Evolutionary conservation across 345 rosid genomes (phyloP).

Genomic region (Alliaria petiolata): DNA sequence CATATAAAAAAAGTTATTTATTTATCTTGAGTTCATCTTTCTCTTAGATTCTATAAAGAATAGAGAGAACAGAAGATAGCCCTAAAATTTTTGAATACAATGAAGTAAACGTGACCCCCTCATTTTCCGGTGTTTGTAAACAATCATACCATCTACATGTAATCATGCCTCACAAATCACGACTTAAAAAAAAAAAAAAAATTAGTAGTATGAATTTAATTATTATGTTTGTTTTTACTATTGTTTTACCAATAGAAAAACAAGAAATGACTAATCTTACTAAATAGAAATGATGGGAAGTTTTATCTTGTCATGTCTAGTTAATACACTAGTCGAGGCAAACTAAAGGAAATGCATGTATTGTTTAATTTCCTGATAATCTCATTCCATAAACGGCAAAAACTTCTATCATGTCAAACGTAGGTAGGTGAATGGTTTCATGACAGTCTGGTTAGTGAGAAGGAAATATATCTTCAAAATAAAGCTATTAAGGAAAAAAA

Average conservation of each 20-base stretch:
- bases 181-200: not conserved
- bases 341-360: not conserved
- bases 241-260: not conserved
- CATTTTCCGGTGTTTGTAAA: conserved; percentile 5
- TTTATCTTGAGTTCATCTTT: too few relatives aligned
- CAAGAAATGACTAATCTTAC: not conserved
- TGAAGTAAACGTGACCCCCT: conserved; percentile 21
- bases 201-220: not conserved
- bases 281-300: not conserved
- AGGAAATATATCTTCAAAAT: not conserved
- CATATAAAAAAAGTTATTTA: too few relatives aligned
- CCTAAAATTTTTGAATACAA: not conserved
- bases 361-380: not conserved
- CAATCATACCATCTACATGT: conserved; percentile 26
- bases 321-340: not conserved
- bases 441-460: not conserved
- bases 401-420: not conserved
- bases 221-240: not conserved
- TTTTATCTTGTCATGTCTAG: not conserved
- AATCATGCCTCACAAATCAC: not conserved
- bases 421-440: not conserved
- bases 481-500: not conserved
- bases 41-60: too few relatives aligned
- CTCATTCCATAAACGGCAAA: conserved; percentile 1
- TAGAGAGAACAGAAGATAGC: not conserved